Evolutionary conservation across 106 monocot genomes (phyloP).

Genomic region (Narthecium ossifragum): DNA sequence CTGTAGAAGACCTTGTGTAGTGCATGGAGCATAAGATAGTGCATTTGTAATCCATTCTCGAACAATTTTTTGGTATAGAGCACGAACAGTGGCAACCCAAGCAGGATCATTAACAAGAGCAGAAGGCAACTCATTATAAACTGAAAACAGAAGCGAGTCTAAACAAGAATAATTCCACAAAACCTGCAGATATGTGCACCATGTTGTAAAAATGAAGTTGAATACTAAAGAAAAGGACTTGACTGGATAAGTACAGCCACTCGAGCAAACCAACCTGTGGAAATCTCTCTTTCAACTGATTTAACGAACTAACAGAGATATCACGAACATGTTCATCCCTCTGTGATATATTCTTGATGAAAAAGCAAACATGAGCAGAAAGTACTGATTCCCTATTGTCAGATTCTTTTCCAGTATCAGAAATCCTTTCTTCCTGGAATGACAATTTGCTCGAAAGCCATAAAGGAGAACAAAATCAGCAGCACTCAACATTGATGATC

Average conservation of each 20-base stretch:
- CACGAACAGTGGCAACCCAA: conserved; percentile 80
- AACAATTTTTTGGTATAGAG: conserved; percentile 83
- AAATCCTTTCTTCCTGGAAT: conserved; percentile 79
- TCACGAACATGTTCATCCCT: conserved; percentile 96
- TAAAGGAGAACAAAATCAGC: too few relatives aligned
- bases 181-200: conserved; percentile 35
- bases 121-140: conserved; percentile 80
- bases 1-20: conserved; percentile 92
- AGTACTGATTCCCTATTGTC: conserved; percentile 71
- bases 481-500: too few relatives aligned
- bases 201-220: too few relatives aligned
- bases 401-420: conserved; percentile 82
- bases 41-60: conserved; percentile 91
- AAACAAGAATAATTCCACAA: conserved; percentile 90
- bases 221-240: too few relatives aligned
- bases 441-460: conserved; percentile 1
- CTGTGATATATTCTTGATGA: conserved; percentile 90
- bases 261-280: conserved; percentile 66
- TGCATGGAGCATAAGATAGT: conserved; percentile 94
- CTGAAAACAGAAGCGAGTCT: conserved; percentile 88
- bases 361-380: conserved; percentile 85
- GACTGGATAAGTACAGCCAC: too few relatives aligned
- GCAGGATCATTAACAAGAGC: conserved; percentile 83
- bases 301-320: conserved; percentile 69
- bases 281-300: conserved; percentile 82